Evolutionary conservation across 2,329 filamentous ascomycete genomes (phyloP), one percentile per base, ranked within the genome.

Genomic region (Trichoderma semiorbis): DNA sequence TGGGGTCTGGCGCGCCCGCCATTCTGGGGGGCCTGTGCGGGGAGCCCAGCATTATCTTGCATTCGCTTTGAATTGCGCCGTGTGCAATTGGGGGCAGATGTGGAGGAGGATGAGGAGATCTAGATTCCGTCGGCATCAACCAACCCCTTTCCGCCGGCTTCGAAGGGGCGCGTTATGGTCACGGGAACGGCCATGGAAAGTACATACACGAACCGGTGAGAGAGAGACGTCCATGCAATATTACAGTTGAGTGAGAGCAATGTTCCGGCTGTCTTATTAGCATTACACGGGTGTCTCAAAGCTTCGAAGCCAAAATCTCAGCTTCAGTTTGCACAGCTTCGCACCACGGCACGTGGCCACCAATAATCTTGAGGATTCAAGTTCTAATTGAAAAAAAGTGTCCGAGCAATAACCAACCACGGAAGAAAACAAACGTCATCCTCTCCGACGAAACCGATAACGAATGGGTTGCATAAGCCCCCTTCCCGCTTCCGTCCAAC

Each of bases 1-100:
- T 43, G 14, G 21, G 26, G 28, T 69, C 67, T 69, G 55, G 50
- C 39, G 57, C 55, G 57, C 55, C 50, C 47, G 61, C 39, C 53
- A 36, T 26, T 24, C 53, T 47, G 53, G 30, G 63, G 63, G 70
- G 47, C 21, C 39, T 70, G 43, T 63, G 68, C 60, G 68, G 43
- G 68, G 28, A 28, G 24, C 16, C 36, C 47, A 30, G 14, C 11
- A 34, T 12, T 60, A 18, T 21, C 8, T 32, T 14, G 18, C 16
- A 30, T 32, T 58, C 55, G 36, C 50, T 64, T 21, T 36, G 36
- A 21, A 64, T 47, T 64, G 26, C 61, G 30, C 7, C 34, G 24
- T 50, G 26, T 50, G 61, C 11, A 18, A 47, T 64, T 64, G 63
- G 47, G 66, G 28, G 55, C 16, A 39, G 34, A 36, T 55, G 47